Evolutionary conservation across 2,329 filamentous ascomycete species (phyloP), one percentile per base, ranked within the genome.

Genomic region (Septoria linicola): DNA sequence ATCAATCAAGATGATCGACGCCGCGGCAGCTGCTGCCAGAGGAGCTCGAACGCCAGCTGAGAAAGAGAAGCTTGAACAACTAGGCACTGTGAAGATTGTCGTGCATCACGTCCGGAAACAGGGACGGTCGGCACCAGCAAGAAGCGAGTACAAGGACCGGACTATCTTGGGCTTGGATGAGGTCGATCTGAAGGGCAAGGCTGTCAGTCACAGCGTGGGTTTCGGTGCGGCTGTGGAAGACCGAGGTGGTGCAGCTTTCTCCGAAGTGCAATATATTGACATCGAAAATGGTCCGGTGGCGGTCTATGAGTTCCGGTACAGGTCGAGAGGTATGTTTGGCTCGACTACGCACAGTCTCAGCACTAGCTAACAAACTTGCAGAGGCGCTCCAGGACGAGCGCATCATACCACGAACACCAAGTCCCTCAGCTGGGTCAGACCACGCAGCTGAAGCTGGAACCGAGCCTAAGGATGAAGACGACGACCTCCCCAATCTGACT

Each of bases 171-270:
- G 43, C 17, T 11, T 46, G n/a, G 20, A 37, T 10, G 43, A 46
- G 13, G n/a, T 46, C 10, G 43, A 46, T 19, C 14, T 46, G 11
- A 61, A 61, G 23, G 60, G 59, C 11, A 43, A 40, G 21, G 41
- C 50, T 3, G 10, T 61, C 3, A 53, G 57, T 3, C 59, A 62
- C 32, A 53, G 49, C 41, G 46, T 55, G 10, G 32, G 20, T 4
- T 27, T 27, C 11, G 35, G 49, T 37, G 27, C 40, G 16, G 27
- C 42, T 13, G 27, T 40, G 13, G 32, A 31, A 19, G 19, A 46
- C 30, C 11, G 32, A 31, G 21, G 32, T 27, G 43, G 17, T 17
- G 20, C 32, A 10, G 32, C 21, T 6, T 17, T 34, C 14, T 21
- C 17, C 4, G 34, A 47, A 21, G 37, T 41, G 17, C 21, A 32